These are phyloP conservation scores for Camellia lanceoleosa DNA, from an alignment of 148 eudicot species.

Conservation along the genomic window DNA sequence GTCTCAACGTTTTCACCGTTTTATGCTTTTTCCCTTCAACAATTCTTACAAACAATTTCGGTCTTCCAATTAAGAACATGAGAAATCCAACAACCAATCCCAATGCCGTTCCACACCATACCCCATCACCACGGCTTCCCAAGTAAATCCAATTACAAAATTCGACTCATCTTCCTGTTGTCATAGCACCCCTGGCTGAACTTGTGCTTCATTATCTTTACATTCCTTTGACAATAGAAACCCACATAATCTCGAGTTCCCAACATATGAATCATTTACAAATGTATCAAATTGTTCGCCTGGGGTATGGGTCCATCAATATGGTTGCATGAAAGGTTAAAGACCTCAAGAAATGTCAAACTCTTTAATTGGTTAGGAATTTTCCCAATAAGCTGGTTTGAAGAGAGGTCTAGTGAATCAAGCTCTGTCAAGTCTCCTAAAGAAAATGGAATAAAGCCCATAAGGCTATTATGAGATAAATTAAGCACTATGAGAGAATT, in stretches of 20 bases:
- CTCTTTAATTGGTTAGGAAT: not conserved
- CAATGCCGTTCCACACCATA: not conserved
- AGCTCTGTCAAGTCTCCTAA: slow-evolving; percentile 13
- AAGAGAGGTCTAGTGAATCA: slow-evolving; percentile 16
- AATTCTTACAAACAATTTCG: not conserved
- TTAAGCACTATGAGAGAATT: slow-evolving; percentile 9
- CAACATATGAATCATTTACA: not conserved
- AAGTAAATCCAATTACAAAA: not conserved
- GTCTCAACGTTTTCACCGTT: not conserved
- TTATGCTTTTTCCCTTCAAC: not conserved
- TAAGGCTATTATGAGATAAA: slow-evolving; percentile 15
- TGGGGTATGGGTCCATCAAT: not conserved
- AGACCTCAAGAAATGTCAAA: not conserved
- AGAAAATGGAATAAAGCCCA: slow-evolving; percentile 12
- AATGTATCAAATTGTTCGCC: not conserved
- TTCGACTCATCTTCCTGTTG: not conserved
- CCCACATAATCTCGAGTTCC: not conserved
- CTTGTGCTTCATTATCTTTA: not conserved
- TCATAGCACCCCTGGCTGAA: not conserved
- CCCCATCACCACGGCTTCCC: not conserved
- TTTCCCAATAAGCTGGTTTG: slow-evolving; percentile 7
- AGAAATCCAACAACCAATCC: not conserved
- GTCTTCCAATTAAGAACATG: not conserved
- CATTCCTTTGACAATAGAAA: slow-evolving; percentile 3
- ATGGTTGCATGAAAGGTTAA: not conserved